Percentiles rank a stretch among this genome's conserved stretches.
Conservation (phyloP, 129 eudicot species). For the Lonicera japonica region DNA sequence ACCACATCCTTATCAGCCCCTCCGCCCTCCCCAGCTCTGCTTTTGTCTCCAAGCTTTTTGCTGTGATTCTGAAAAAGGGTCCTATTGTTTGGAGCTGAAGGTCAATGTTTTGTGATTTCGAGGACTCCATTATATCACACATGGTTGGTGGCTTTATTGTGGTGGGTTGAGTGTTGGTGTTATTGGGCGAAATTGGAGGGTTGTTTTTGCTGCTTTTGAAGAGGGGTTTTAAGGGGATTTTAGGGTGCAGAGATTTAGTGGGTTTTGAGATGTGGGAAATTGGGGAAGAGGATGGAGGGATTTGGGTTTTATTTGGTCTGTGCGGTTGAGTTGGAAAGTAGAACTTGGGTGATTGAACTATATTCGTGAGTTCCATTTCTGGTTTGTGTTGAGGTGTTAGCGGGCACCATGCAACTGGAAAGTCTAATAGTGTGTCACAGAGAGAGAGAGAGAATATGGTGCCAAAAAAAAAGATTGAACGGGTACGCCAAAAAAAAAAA, state of each 20-base stretch:
- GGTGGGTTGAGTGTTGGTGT: slow-evolving; percentile 1
- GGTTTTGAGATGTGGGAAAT: slow-evolving; percentile 6
- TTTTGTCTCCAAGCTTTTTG: slow-evolving; percentile 44
- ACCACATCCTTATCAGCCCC: slow-evolving; percentile 68
- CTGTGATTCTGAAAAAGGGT: slow-evolving; percentile 79
- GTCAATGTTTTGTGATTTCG: slow-evolving; percentile 64
- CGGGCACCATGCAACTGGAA: no score
- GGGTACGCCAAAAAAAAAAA: no score
- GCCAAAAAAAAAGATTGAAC: no score
- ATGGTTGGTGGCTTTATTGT: slow-evolving; percentile 35
- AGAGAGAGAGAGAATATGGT: no score
- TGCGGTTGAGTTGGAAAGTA: slow-evolving; percentile 7
- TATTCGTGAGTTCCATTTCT: slow-evolving; percentile 11
- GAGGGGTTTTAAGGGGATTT: no score
- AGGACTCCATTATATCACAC: slow-evolving; percentile 53
- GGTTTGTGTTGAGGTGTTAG: not conserved
- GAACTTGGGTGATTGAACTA: slow-evolving; percentile 12
- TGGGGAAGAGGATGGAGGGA: slow-evolving; percentile 11
- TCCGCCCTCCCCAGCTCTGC: slow-evolving; percentile 70
- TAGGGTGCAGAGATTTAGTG: not conserved
- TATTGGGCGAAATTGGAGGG: not conserved
- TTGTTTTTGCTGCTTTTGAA: not conserved
- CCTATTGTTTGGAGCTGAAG: slow-evolving; percentile 54
- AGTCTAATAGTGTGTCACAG: no score
- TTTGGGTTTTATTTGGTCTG: slow-evolving; percentile 1